phyloP scores from a whole-genome alignment of 768 basidiomycete genomes.

The Russula vinacea region DNA sequence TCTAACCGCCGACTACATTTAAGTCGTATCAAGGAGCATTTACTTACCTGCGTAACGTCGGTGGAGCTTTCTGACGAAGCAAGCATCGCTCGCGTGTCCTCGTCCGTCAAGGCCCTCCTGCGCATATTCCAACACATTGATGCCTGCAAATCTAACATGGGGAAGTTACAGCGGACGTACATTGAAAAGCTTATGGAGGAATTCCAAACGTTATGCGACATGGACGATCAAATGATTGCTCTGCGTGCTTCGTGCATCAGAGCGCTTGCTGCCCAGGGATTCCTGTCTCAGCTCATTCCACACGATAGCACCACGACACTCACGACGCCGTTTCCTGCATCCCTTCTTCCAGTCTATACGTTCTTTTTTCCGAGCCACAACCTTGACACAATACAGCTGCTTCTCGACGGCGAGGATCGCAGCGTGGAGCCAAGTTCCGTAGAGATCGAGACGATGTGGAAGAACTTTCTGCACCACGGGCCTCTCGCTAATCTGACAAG shows the following conservation, averaged over 20 bases:
- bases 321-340: background rate
- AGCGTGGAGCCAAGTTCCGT: no score
- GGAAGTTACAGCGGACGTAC: background rate
- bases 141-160: no score
- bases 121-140: no score
- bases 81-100: background rate
- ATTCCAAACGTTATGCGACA: background rate
- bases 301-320: background rate
- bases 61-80: slow-evolving; percentile 11
- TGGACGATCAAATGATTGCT: background rate
- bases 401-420: no score
- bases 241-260: background rate
- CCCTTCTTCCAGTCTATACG: background rate
- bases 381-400: no score
- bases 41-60: slow-evolving; percentile 16
- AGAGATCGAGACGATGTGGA: background rate
- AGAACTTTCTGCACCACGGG: slow-evolving; percentile 6
- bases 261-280: slow-evolving; percentile 9
- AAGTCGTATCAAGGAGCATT: slow-evolving; percentile 8
- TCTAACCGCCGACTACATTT: background rate
- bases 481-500: slow-evolving; percentile 11
- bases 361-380: background rate
- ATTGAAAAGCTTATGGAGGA: background rate
- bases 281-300: background rate
- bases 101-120: no score